These are phyloP conservation scores for Fusarium equiseti DNA, from an alignment of 2,329 filamentous ascomycete genomes.

Conservation along the genomic window DNA sequence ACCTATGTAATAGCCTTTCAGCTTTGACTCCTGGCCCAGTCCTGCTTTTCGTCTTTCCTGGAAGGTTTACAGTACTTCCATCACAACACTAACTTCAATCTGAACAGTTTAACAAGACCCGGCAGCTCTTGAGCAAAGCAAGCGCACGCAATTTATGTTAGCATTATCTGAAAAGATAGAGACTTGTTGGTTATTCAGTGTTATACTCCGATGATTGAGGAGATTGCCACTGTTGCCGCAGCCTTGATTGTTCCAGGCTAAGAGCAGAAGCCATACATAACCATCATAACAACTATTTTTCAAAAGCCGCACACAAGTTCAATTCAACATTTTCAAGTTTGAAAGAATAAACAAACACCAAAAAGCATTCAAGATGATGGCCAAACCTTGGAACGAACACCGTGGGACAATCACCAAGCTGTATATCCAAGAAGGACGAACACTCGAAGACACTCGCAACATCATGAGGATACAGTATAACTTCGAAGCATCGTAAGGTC, in stretches of 20 bases:
- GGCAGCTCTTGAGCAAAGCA: background rate
- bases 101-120: background rate
- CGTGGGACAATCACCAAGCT: constrained; percentile 53
- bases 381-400: constrained; percentile 58
- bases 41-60: background rate
- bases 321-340: background rate
- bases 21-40: constrained; percentile 6
- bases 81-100: constrained; percentile 1
- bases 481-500: constrained; percentile 58
- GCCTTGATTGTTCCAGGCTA: constrained; percentile 42
- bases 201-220: constrained; percentile 30
- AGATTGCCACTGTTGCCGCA: constrained; percentile 25
- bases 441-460: constrained; percentile 56
- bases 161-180: background rate
- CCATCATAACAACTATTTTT: constrained; percentile 3
- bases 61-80: constrained; percentile 41
- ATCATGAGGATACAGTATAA: constrained; percentile 56
- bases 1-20: constrained; percentile 3
- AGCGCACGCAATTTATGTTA: background rate
- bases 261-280: constrained; percentile 3
- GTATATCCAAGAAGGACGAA: constrained; percentile 56
- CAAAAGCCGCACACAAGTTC: background rate
- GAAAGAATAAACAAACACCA: background rate
- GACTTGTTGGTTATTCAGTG: background rate
- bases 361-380: constrained; percentile 52